phyloP scores from a whole-genome alignment of 441 rosid genomes.

The Breynia disticha region DNA sequence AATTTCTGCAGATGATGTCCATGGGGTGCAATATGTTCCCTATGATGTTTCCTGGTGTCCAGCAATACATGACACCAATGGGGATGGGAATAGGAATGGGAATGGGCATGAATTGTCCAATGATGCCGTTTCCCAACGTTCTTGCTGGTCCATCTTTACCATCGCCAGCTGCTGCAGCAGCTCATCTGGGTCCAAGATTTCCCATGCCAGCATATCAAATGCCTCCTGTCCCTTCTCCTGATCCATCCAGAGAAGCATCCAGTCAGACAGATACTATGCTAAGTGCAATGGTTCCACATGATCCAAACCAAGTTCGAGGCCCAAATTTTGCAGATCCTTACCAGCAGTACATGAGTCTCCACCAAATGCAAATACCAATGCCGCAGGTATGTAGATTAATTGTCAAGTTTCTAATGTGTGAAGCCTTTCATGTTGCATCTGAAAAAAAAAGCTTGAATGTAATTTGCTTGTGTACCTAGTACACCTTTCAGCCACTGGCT shows the following conservation, averaged over 20 bases:
- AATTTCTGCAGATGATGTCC: constrained; percentile 75
- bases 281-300: constrained; percentile 31
- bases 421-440: not conserved
- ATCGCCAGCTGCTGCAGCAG: constrained; percentile 38
- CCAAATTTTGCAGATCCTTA: constrained; percentile 51
- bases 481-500: too few species aligned
- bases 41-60: constrained; percentile 79
- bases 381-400: constrained; percentile 34
- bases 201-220: constrained; percentile 46
- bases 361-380: constrained; percentile 41
- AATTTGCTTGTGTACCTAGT: too few species aligned
- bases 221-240: constrained; percentile 40
- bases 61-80: constrained; percentile 58
- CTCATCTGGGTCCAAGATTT: constrained; percentile 46
- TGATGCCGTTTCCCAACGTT: constrained; percentile 69
- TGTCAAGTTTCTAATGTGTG: not conserved
- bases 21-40: constrained; percentile 92
- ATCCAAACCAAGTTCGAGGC: constrained; percentile 29
- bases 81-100: constrained; percentile 61
- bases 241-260: constrained; percentile 40
- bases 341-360: constrained; percentile 53
- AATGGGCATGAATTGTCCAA: constrained; percentile 51
- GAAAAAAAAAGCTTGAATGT: not conserved
- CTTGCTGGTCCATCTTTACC: constrained; percentile 45
- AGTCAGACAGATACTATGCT: constrained; percentile 39